These are phyloP conservation scores for Cyberlindnera mississippiensis DNA, from an alignment of 805 yeast genomes.

Conservation along the genomic window DNA sequence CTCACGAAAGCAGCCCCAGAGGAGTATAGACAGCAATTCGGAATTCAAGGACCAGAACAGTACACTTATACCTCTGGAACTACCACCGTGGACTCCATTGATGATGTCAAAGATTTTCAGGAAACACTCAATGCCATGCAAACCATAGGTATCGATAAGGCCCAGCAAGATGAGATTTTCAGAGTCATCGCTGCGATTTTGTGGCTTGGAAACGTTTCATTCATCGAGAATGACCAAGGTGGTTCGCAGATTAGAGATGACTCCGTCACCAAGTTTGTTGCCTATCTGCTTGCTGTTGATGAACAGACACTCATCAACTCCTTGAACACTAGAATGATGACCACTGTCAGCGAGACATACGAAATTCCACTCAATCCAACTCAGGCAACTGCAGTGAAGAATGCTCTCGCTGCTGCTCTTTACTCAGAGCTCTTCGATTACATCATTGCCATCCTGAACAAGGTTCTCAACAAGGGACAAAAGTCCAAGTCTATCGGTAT, in stretches of 20 bases:
- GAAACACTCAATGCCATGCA: constrained; percentile 87
- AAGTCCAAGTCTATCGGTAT: constrained; percentile 77
- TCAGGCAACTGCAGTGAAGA: constrained; percentile 93
- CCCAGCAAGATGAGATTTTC: constrained; percentile 89
- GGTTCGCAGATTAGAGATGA: constrained; percentile 78
- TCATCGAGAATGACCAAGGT: constrained; percentile 82
- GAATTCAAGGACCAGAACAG: constrained; percentile 92
- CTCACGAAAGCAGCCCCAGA: constrained; percentile 89
- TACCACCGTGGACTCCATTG: constrained; percentile 79
- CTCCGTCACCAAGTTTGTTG: constrained; percentile 92
- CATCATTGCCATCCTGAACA: constrained; percentile 90
- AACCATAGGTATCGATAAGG: constrained; percentile 74
- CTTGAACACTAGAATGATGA: constrained; percentile 76
- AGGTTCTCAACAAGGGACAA: constrained; percentile 52
- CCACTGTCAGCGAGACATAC: constrained; percentile 86
- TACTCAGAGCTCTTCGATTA: constrained; percentile 92
- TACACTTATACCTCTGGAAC: constrained; percentile 88
- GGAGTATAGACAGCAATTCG: constrained; percentile 74
- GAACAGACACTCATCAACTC: constrained; percentile 62
- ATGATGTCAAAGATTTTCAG: constrained; percentile 72
- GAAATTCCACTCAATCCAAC: constrained; percentile 89
- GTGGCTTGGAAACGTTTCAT: constrained; percentile 93
- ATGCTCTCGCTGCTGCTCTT: constrained; percentile 91
- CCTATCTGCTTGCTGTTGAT: constrained; percentile 82
- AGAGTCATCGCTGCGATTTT: constrained; percentile 77